Base-by-base conservation (phyloP, 2,329 filamentous ascomycete species). In the Ophiostoma montium region DNA sequence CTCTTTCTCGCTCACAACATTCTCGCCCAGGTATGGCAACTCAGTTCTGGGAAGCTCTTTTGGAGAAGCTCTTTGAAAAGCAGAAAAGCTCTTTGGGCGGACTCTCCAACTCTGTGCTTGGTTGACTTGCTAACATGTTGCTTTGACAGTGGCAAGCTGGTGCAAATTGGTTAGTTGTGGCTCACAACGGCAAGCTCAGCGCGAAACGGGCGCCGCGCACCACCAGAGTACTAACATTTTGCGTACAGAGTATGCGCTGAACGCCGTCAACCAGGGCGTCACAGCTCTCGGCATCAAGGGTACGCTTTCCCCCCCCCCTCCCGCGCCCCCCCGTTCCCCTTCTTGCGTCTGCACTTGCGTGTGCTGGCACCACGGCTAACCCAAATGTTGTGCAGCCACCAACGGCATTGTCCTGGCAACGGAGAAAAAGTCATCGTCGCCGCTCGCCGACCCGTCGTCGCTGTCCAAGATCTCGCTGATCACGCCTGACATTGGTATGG, bases 401-500 rank as follows among this genome's bases (percentile, higher is more conserved):
- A 98, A 98, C 70, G 92, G 92, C 60, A 95, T 98, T 65, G 92
- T 98, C 57, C 86, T 98, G 57, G 92, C 92, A 55, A 98, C 92
- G 56, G 92, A 98, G 72, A 98, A 98, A 80, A 98, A 98, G 71
- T 95, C 90, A 41, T 95, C 90, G 35, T 95, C 92, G 46, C 89
- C 92, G 48, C 85, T 98, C 62, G 90, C 94, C 73, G 92, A 98
- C 65, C 83, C 92, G 60, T 80, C 84, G 60, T 96, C 92, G 36
- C 82, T 95, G 57, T 92, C 89, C 61, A 98, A 98, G 76, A 86
- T 98, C 72, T 94, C 87, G 66, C 80, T 94, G 65, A 89, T 98
- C 71, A 98, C 92, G 44, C 92, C 92, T 61, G 92, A 98, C 76
- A 96, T 98, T 67, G 92, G 92, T 66, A 95, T 96, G 86, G 92